Percentiles rank a stretch among this genome's conserved stretches.
These are phyloP conservation scores for Flaveria ramosissima DNA, from an alignment of 129 eudicot genomes.

Conservation along the genomic window DNA sequence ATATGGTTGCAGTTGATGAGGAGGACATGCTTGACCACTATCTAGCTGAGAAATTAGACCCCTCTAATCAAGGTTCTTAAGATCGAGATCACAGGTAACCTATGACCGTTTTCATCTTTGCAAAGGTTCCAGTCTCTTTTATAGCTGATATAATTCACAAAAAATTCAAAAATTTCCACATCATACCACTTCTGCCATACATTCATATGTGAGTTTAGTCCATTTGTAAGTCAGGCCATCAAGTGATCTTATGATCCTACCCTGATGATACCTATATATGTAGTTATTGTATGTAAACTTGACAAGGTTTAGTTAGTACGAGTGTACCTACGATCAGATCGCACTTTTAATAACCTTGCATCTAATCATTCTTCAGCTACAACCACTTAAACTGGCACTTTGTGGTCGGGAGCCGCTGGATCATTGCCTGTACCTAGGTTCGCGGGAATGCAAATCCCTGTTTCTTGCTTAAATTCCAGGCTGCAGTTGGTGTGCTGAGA, in stretches of 20 bases:
- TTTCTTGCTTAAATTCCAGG: too few relatives aligned
- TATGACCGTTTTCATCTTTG: background rate
- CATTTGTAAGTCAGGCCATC: background rate
- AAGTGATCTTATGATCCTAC: background rate
- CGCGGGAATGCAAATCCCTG: too few relatives aligned
- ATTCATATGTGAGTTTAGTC: background rate
- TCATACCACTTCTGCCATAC: background rate
- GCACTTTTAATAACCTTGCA: background rate
- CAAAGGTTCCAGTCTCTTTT: background rate
- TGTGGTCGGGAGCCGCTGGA: background rate
- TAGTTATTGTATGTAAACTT: background rate
- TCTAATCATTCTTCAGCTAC: conserved; percentile 36
- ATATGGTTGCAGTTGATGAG: conserved; percentile 62
- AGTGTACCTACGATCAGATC: too few relatives aligned
- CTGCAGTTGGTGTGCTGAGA: conserved; percentile 5
- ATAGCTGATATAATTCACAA: background rate
- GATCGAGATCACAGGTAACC: background rate
- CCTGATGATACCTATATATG: background rate
- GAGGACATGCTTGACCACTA: conserved; percentile 96
- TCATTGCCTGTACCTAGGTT: background rate
- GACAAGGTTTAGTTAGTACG: background rate
- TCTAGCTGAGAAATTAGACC: conserved; percentile 63
- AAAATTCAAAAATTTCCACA: background rate
- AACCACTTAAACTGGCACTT: conserved; percentile 29
- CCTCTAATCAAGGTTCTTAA: conserved; percentile 24